Base-by-base conservation (phyloP, 257 asterid genomes). In the Ligustrum vulgare region DNA sequence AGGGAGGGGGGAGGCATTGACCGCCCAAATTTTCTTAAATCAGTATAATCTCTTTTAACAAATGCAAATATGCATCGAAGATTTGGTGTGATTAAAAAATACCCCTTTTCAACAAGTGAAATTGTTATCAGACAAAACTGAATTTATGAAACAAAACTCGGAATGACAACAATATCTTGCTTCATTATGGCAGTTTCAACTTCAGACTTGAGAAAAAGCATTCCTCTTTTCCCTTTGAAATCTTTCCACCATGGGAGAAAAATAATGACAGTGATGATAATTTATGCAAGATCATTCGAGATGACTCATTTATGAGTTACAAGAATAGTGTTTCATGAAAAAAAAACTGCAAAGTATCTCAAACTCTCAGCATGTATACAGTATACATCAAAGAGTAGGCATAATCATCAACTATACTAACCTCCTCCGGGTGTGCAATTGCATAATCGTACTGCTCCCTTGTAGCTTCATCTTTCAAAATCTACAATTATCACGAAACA, bases 371-470 rank as follows among this genome's bases (percentile, higher is more conserved):
- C 78, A 73, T 47, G 37, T 33, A 79, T 58, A 33, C 33, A 10
- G 45, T 9, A 39, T 39, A 39, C 45, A 39, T 39, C 33, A 71
- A 9, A 41, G 77, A 34, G 43, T 49, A 83, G 18, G 28, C 67
- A 70, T 28, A 56, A 75, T 70, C 11, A 18, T 8, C 31, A 54
- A 60, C 67, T 36, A 41, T 75, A 79, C 89, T 58, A 79, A 95
- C 98, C 97, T 95, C 98, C 80, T 95, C 98, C 11, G 98, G 98
- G 82, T 91, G 97, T 72, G 92, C 98, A 86, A 93, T 89, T 77
- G 98, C 98, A 79, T 95, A 95, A 81, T 93, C 97, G 82, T 93
- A 95, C 75, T 95, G 97, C 84, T 87, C 99, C 86, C 97, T 91
- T 18, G 98, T 93, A 72, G 94, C 90, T 81, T 91, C 97, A 82